phyloP scores from a whole-genome alignment of 2,329 filamentous ascomycete genomes.

The Beauveria australis region DNA sequence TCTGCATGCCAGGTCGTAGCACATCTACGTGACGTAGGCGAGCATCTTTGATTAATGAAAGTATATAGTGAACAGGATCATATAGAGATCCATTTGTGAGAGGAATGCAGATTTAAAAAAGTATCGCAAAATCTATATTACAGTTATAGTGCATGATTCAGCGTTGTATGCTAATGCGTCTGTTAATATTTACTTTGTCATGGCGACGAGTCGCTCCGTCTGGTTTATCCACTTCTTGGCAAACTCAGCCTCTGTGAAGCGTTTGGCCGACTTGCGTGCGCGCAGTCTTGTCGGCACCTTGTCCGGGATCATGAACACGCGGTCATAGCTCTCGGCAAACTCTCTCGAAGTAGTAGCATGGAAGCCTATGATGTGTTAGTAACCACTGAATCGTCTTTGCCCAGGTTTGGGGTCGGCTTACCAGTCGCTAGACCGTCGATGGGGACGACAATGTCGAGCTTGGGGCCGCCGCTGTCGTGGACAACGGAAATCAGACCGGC shows the following conservation, averaged over 20 bases:
- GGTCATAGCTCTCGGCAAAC: conserved; percentile 73
- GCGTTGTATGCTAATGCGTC: background rate
- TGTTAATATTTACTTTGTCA: conserved; percentile 18
- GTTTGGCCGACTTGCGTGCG: conserved; percentile 67
- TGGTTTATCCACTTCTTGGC: conserved; percentile 67
- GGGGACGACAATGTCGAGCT: conserved; percentile 81
- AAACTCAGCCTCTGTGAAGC: conserved; percentile 88
- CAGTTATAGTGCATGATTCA: background rate
- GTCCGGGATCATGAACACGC: conserved; percentile 65
- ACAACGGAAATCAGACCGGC: conserved; percentile 89
- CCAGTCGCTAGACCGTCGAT: conserved; percentile 72
- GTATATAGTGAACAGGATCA: background rate
- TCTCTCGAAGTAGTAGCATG: conserved; percentile 80
- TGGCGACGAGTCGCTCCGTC: conserved; percentile 61
- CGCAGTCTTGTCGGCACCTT: conserved; percentile 66
- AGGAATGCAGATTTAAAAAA: conserved; percentile 1
- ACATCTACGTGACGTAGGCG: background rate
- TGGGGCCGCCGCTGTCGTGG: conserved; percentile 87
- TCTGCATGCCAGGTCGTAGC: background rate
- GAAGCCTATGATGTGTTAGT: background rate
- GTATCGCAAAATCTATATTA: conserved; percentile 13
- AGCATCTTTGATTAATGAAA: background rate
- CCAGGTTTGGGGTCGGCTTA: conserved; percentile 28
- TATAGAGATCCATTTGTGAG: background rate
- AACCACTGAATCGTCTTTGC: background rate